Evolutionary conservation across 164 flowering plant species (phyloP), one percentile per base, ranked within the genome.

Genomic region (Litsea cubeba): DNA sequence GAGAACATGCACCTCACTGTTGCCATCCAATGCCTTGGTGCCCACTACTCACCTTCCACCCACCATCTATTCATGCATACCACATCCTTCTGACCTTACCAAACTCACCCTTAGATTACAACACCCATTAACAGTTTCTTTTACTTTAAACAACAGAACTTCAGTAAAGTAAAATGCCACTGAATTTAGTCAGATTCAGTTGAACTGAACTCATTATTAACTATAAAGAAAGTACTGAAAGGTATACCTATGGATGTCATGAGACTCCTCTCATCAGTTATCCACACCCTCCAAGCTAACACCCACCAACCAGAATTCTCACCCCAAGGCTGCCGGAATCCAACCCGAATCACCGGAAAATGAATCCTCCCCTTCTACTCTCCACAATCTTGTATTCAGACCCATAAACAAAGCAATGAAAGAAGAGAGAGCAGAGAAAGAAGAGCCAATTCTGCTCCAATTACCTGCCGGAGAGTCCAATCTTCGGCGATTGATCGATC

Each of bases 401-500:
- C 60, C 62, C 62, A 54, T 50, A 60, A 70, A 63, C 35, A 73
- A 75, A 66, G 46, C 78, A 25, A 87, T 86, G 90, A 81, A 79
- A 24, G 85, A 83, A 12, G 71, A 69, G 57, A 68, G 46, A 58
- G 51, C 11, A 12, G 62, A 40, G 50, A 71, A 71, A 68, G 77
- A 30, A 66, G 57, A 68, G 1, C 69, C 22, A 51, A 40, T 15
- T 78, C 67, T 64, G 32, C 58, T 60, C 12, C 72, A 65, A 49
- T 14, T 74, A 15, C 49, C 71, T 69, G 57, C 72, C n/a, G 82
- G 79, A 51, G 67, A 75, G 11, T 62, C 76, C 32, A 76, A 46
- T 70, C 78, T 87, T 80, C 78, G 83, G 78, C 80, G 68, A 76
- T 80, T 85, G 22, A 82, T 84, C 28, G 83, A 80, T 23, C 77